Percentiles rank a stretch among this genome's conserved stretches.
Evolutionary conservation across 1,284 basidiomycete genomes (phyloP).

Genomic region (Ceratobasidium papillatum): DNA sequence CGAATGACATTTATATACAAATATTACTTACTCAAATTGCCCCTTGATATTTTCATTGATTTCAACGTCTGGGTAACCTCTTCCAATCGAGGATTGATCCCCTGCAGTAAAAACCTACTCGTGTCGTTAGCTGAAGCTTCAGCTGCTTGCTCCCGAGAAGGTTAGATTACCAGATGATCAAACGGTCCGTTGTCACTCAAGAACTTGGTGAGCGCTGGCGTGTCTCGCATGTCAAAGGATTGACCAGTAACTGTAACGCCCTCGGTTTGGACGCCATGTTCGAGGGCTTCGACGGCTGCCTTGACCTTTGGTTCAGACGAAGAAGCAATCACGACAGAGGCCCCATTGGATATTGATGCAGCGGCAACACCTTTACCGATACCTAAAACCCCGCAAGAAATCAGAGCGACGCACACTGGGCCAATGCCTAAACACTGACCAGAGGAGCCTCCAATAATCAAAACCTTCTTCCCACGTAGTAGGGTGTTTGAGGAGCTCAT

Average conservation of each 20-base stretch:
- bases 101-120: conserved; percentile 17
- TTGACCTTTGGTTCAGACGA: conserved; percentile 26
- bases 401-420: background rate
- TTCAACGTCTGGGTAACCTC: background rate
- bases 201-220: conserved; percentile 6
- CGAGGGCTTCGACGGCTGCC: conserved; percentile 25
- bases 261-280: background rate
- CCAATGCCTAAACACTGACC: background rate
- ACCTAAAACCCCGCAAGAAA: background rate
- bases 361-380: conserved; percentile 33
- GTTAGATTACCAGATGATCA: conserved; percentile 8
- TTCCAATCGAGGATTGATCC: background rate
- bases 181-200: conserved; percentile 26
- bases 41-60: conserved; percentile 10
- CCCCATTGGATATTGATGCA: conserved; percentile 22
- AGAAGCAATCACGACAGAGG: conserved; percentile 33
- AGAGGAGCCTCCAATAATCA: conserved; percentile 25
- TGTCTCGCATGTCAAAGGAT: conserved; percentile 16
- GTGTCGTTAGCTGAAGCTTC: background rate
- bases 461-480: conserved; percentile 9
- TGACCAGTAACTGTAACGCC: conserved; percentile 18
- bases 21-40: conserved; percentile 10
- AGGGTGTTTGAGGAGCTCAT: conserved; percentile 3
- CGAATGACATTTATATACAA: no score
- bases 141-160: background rate